Conservation (phyloP, 805 yeast species). For the Ascoidea rubescens region DNA sequence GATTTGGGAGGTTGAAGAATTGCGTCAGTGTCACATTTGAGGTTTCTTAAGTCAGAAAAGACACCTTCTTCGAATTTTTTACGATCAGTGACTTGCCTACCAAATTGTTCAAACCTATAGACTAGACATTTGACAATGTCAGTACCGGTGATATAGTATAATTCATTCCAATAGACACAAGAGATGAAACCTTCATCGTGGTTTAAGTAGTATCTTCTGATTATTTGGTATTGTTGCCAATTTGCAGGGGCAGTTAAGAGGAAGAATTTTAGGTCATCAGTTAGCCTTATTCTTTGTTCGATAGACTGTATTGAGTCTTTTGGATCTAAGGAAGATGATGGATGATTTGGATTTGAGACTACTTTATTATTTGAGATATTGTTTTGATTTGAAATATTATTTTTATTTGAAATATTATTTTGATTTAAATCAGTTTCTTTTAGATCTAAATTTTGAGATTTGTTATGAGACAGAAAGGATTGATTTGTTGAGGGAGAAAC, state of each 20-base stretch:
- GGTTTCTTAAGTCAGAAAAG: slow-evolving; percentile 75
- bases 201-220: slow-evolving; percentile 72
- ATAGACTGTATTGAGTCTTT: slow-evolving; percentile 9
- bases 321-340: not conserved
- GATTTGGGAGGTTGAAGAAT: slow-evolving; percentile 79
- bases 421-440: too few relatives aligned
- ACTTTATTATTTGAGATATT: too few relatives aligned
- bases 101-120: slow-evolving; percentile 80
- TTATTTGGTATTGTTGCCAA: slow-evolving; percentile 82
- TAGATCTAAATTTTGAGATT: too few relatives aligned
- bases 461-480: too few relatives aligned
- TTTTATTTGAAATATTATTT: too few relatives aligned
- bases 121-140: slow-evolving; percentile 89
- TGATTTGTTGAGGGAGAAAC: too few relatives aligned
- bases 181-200: slow-evolving; percentile 87
- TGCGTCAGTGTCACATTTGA: slow-evolving; percentile 82
- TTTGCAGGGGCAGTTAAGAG: slow-evolving; percentile 89
- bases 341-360: too few relatives aligned
- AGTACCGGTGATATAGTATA: slow-evolving; percentile 87
- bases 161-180: slow-evolving; percentile 84
- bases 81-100: slow-evolving; percentile 69
- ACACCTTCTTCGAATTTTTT: slow-evolving; percentile 96
- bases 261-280: slow-evolving; percentile 74
- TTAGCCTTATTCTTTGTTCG: slow-evolving; percentile 43
- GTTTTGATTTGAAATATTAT: too few relatives aligned